A percentile compares a stretch with the other conserved stretches of the same genome.
phyloP scores from a whole-genome alignment of 805 yeast genomes.

The Starmerella apis region DNA sequence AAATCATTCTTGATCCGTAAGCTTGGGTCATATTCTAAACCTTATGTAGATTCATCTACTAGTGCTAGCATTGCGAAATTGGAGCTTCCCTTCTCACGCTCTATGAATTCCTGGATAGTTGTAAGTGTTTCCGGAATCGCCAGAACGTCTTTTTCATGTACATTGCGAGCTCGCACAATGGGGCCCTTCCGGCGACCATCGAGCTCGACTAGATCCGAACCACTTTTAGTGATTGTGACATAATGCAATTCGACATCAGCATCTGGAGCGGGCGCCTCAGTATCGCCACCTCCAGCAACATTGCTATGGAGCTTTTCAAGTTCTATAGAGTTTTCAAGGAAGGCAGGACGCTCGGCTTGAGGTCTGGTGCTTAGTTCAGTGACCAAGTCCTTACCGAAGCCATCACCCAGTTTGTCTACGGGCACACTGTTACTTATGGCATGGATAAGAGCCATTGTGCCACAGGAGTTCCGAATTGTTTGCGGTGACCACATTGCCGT shows the following conservation, averaged over 20 bases:
- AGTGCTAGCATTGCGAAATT: slow-evolving; percentile 67
- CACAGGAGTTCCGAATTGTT: slow-evolving; percentile 81
- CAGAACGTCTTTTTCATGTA: slow-evolving; percentile 32
- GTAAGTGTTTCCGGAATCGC: slow-evolving; percentile 35
- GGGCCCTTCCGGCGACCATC: slow-evolving; percentile 85
- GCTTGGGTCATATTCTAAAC: too few species aligned
- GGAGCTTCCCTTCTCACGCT: slow-evolving; percentile 31
- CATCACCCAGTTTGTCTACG: slow-evolving; percentile 23
- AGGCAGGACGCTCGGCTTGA: slow-evolving; percentile 34
- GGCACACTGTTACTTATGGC: slow-evolving; percentile 37
- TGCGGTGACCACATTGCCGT: slow-evolving; percentile 71
- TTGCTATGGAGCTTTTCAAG: slow-evolving; percentile 36
- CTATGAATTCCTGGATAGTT: slow-evolving; percentile 59
- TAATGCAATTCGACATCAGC: slow-evolving; percentile 58
- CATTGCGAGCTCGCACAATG: slow-evolving; percentile 36
- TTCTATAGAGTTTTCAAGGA: slow-evolving; percentile 37
- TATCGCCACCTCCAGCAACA: slow-evolving; percentile 33
- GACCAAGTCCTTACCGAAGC: slow-evolving; percentile 28
- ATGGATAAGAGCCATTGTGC: slow-evolving; percentile 79
- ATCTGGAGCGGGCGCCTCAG: slow-evolving; percentile 35
- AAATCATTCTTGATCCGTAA: too few species aligned
- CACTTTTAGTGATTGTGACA: slow-evolving; percentile 52
- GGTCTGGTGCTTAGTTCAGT: slow-evolving; percentile 24
- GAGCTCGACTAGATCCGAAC: slow-evolving; percentile 58
- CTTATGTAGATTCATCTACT: slow-evolving; percentile 9